Conservation (phyloP, 345 rosid species). For the Luvunga scandens region DNA sequence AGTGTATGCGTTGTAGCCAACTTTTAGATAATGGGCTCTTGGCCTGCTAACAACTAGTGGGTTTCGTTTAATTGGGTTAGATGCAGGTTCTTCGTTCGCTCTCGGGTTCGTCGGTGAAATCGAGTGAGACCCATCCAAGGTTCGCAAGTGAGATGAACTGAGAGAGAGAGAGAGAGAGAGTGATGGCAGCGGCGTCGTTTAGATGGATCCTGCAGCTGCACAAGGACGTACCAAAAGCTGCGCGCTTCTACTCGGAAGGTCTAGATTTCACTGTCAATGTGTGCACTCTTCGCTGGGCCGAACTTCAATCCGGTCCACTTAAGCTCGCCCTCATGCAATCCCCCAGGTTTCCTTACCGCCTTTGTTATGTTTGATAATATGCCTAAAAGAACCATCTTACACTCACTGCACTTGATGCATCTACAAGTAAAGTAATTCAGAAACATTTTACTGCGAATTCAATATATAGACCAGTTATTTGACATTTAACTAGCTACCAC, state of each 20-base stretch:
- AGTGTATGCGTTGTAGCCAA: not conserved
- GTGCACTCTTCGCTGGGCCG: conserved; percentile 90
- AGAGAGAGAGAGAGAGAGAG: not conserved
- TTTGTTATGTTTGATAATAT: conserved; percentile 47
- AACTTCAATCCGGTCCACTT: conserved; percentile 81
- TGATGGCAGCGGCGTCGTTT: conserved; percentile 68
- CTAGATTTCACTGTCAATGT: conserved; percentile 75
- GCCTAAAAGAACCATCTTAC: conserved; percentile 20
- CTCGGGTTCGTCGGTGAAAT: not conserved
- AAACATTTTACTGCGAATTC: not conserved
- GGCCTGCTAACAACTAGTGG: not conserved
- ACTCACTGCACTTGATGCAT: not conserved
- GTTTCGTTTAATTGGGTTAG: not conserved
- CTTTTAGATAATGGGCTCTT: not conserved
- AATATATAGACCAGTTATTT: not conserved
- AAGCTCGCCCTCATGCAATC: conserved; percentile 81
- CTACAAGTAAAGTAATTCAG: no score
- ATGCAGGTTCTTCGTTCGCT: no score
- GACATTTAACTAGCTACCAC: not conserved
- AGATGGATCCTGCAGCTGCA: conserved; percentile 92
- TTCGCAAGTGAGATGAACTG: not conserved
- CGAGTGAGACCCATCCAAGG: not conserved
- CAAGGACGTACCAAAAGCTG: conserved; percentile 86
- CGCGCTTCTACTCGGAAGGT: conserved; percentile 84
- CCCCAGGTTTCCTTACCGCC: conserved; percentile 44